These are phyloP conservation scores for Capniomyces stellatus DNA, from an alignment of 371 early-diverging fungal genomes.

Conservation along the genomic window DNA sequence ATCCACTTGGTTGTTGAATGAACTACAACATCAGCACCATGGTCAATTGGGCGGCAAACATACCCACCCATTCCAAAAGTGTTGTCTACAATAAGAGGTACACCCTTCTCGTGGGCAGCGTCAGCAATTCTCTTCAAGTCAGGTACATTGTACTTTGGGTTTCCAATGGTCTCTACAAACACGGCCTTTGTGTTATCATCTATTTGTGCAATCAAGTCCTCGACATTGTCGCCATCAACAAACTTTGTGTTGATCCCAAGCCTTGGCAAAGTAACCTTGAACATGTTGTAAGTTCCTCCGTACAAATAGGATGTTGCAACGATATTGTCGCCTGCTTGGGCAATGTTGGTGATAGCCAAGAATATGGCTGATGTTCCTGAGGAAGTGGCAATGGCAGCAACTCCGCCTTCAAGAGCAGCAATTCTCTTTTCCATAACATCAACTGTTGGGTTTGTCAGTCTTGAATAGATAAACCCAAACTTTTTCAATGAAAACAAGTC, in stretches of 20 bases:
- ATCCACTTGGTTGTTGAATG: constrained; percentile 86
- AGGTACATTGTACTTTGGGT: constrained; percentile 68
- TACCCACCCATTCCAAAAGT: constrained; percentile 88
- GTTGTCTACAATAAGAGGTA: constrained; percentile 69
- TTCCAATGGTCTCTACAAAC: constrained; percentile 73
- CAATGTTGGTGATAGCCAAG: constrained; percentile 50
- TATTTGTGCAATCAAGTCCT: constrained; percentile 44
- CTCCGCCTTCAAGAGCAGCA: constrained; percentile 74
- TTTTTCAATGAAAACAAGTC: constrained; percentile 50
- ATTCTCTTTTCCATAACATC: constrained; percentile 77
- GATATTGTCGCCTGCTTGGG: constrained; percentile 65
- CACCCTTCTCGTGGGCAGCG: constrained; percentile 57
- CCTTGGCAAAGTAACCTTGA: constrained; percentile 63
- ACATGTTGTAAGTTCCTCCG: constrained; percentile 77
- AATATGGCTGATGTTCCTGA: constrained; percentile 74
- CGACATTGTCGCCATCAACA: constrained; percentile 40
- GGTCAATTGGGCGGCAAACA: constrained; percentile 58
- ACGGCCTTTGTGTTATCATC: constrained; percentile 72
- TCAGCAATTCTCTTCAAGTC: constrained; percentile 60
- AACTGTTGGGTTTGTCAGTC: constrained; percentile 68
- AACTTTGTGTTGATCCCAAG: constrained; percentile 65
- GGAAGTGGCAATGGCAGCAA: constrained; percentile 37
- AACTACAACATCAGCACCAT: constrained; percentile 82
- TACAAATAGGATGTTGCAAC: constrained; percentile 56
- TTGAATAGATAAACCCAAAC: constrained; percentile 58